Evolutionary conservation across 805 yeast species (phyloP).

Genomic region (Pichia deserticola): DNA sequence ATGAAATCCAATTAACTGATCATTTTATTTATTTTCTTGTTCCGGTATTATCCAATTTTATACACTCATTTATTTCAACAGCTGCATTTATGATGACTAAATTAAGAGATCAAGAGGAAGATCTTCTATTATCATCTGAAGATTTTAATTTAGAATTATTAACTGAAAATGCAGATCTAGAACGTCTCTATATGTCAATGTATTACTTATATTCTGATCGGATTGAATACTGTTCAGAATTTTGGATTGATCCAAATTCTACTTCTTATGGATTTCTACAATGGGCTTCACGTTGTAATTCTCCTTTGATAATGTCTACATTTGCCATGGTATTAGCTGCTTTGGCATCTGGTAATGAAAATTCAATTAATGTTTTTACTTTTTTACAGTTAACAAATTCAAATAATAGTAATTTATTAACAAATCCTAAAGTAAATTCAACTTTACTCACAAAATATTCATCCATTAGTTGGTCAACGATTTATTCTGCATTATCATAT

Average conservation of each 20-base stretch:
- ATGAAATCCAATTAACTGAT: constrained; percentile 15
- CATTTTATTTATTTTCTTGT: constrained; percentile 33
- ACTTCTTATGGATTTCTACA: constrained; percentile 71
- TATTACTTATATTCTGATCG: constrained; percentile 62
- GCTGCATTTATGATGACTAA: constrained; percentile 61
- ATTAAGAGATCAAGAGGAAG: constrained; percentile 69
- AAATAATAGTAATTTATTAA: constrained; percentile 6
- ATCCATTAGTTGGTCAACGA: constrained; percentile 31
- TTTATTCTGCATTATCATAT: constrained; percentile 28
- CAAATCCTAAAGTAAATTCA: constrained; percentile 10
- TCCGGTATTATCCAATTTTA: constrained; percentile 40
- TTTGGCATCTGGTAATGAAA: constrained; percentile 52
- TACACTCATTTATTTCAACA: constrained; percentile 50
- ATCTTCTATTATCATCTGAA: constrained; percentile 50
- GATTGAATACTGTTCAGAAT: constrained; percentile 45
- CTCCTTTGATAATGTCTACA: constrained; percentile 74
- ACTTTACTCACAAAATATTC: constrained; percentile 22
- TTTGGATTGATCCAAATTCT: constrained; percentile 65
- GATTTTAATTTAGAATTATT: constrained; percentile 53
- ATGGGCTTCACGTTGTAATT: constrained; percentile 80
- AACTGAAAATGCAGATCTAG: constrained; percentile 74
- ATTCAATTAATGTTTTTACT: constrained; percentile 44
- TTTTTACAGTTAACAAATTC: constrained; percentile 34
- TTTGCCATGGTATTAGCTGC: constrained; percentile 75
- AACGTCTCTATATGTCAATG: constrained; percentile 73